Conservation (phyloP, 345 rosid species). For the Salix exigua region DNA sequence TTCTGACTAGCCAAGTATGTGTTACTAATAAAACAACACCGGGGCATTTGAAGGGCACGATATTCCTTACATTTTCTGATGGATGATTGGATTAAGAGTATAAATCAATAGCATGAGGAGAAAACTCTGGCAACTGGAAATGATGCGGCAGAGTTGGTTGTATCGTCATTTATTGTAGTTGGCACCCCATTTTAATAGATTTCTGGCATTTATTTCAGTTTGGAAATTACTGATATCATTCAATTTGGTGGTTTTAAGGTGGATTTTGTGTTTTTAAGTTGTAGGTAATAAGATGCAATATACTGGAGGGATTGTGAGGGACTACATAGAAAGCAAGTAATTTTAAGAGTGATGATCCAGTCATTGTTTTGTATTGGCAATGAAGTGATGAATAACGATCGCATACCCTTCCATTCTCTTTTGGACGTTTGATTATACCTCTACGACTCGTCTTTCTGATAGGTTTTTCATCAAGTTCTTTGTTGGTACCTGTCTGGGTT, state of each 20-base stretch:
- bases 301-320: neutral
- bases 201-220: neutral
- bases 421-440: neutral
- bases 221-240: neutral
- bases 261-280: neutral
- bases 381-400: neutral
- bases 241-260: neutral
- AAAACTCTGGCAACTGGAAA: neutral
- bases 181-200: neutral
- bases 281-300: neutral
- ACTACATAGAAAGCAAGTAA: neutral
- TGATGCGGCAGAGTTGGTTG: neutral
- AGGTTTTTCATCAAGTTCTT: neutral
- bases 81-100: neutral
- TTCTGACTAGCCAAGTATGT: neutral
- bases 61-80: neutral
- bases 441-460: neutral
- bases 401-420: neutral
- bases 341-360: neutral
- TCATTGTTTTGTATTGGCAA: neutral
- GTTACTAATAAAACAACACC: neutral
- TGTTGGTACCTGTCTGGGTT: neutral
- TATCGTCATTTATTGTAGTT: neutral
- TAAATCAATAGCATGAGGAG: neutral
- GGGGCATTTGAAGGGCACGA: neutral